Evolutionary conservation across 2,329 filamentous ascomycete genomes (phyloP), one percentile per base, ranked within the genome.

Genomic region (Aureobasidium musti): DNA sequence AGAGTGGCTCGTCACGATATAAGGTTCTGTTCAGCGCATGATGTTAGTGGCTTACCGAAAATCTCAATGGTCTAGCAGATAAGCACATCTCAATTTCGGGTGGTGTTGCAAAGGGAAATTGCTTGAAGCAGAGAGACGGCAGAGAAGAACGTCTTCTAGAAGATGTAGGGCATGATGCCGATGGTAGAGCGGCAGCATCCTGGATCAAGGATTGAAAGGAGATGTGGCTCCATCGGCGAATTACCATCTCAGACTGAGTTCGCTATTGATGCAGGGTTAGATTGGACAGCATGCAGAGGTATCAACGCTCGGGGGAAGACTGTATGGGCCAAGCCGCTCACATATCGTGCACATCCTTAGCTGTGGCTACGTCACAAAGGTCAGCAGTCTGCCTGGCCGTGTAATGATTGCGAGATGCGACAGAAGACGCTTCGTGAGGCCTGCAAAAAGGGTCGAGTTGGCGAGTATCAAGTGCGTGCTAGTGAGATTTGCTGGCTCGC

Each of bases 61-160:
- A 45, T 37, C 45, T 47, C 35, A 19, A 41, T 47, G 30, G n/a
- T 26, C 59, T 21, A 52, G 59, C 21, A 39, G 33, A 52, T 11
- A 50, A 63, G 59, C 59, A 63, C 59, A 63, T 63, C 59, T 52
- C 45, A 63, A 63, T 63, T 17, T 63, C 59, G 59, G 59, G 52
- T 63, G 59, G 19, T 63, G 30, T 50, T 52, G 59, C 59, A 50
- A 30, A 63, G 59, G 59, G 59, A 63, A 52, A 63, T 63, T 63
- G 59, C 59, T 52, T 49, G 14, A 21, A 52, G 21, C 33, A 63
- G 43, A 63, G 17, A 52, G 59, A 63, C 59, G 59, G 59, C 45
- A 63, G 21, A 52, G 59, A 30, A 21, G 4, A 45, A 19, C 2
- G 14, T 52, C 45, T 63, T 63, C 59, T 63, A 63, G 59, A 63